phyloP scores from a whole-genome alignment of 2,329 filamentous ascomycete species.

The Arthroderma sp. region DNA sequence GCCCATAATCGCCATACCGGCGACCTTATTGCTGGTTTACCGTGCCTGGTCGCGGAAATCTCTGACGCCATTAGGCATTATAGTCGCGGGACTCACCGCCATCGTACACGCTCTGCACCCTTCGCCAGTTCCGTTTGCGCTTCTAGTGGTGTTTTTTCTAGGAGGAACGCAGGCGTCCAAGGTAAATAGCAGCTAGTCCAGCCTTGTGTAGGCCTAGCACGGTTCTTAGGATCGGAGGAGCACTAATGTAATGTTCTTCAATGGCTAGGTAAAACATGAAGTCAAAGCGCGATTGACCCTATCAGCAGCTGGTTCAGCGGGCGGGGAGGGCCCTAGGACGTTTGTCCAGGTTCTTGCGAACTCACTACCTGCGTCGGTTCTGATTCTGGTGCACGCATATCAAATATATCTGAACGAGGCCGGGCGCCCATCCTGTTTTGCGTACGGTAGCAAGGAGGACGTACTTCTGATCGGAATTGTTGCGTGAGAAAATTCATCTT shows the following conservation, averaged over 20 bases:
- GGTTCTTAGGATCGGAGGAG: slow-evolving; percentile 8
- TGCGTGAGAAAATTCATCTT: slow-evolving; percentile 19
- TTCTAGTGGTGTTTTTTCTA: slow-evolving; percentile 76
- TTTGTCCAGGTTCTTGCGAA: slow-evolving; percentile 87
- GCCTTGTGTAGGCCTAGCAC: neutral
- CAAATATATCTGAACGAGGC: slow-evolving; percentile 20
- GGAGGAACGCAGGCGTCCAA: slow-evolving; percentile 74
- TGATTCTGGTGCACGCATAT: slow-evolving; percentile 41
- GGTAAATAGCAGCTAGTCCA: slow-evolving; percentile 31
- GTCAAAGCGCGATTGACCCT: slow-evolving; percentile 73
- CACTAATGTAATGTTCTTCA: slow-evolving; percentile 6
- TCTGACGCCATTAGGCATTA: slow-evolving; percentile 63
- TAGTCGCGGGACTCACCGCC: slow-evolving; percentile 60
- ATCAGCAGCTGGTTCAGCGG: slow-evolving; percentile 54
- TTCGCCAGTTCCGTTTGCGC: slow-evolving; percentile 78
- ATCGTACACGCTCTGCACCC: slow-evolving; percentile 77
- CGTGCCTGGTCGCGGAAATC: slow-evolving; percentile 60
- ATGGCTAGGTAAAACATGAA: slow-evolving; percentile 62
- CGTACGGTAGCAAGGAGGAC: slow-evolving; percentile 20
- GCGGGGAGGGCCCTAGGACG: slow-evolving; percentile 70
- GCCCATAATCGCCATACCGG: slow-evolving; percentile 29
- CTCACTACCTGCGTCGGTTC: slow-evolving; percentile 60
- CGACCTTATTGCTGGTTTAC: slow-evolving; percentile 47
- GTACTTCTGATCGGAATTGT: slow-evolving; percentile 29
- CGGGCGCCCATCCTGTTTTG: slow-evolving; percentile 24